These are phyloP conservation scores for Primulina tabacum DNA, from an alignment of 257 asterid species.

Conservation along the genomic window DNA sequence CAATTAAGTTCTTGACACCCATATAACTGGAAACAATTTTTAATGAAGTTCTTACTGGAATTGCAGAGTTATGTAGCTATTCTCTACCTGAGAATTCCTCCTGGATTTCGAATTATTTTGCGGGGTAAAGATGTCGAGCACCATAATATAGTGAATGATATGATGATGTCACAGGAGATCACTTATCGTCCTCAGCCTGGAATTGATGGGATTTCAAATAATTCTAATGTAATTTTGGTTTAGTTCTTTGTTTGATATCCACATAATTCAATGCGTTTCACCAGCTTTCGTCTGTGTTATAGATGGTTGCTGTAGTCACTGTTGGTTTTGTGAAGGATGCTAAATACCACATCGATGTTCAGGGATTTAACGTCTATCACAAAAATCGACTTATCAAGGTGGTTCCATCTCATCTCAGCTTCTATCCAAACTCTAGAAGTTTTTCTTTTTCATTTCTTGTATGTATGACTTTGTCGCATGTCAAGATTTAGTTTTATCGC, in stretches of 20 bases:
- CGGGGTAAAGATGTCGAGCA: constrained; percentile 94
- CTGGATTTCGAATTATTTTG: constrained; percentile 75
- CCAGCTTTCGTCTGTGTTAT: constrained; percentile 22
- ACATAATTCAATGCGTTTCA: constrained; percentile 21
- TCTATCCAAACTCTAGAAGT: neutral
- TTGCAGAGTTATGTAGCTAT: constrained; percentile 91
- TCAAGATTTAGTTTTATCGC: neutral
- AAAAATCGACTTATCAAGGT: constrained; percentile 97
- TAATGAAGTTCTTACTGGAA: constrained; percentile 28
- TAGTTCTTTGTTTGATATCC: constrained; percentile 7
- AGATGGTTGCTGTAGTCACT: constrained; percentile 87
- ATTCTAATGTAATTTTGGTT: constrained; percentile 49
- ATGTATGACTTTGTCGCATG: neutral
- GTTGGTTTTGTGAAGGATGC: constrained; percentile 99
- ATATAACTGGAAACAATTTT: neutral
- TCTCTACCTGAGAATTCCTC: constrained; percentile 86
- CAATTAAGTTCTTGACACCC: constrained; percentile 5
- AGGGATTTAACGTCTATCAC: constrained; percentile 97
- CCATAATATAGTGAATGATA: constrained; percentile 92
- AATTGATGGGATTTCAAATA: constrained; percentile 62
- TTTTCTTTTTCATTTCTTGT: neutral
- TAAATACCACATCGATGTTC: constrained; percentile 86
- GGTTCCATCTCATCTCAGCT: constrained; percentile 7
- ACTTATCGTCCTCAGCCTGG: constrained; percentile 90
- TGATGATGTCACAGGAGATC: constrained; percentile 94